These are phyloP conservation scores for Lachnellula arida DNA, from an alignment of 2,329 filamentous ascomycete species.

Conservation along the genomic window DNA sequence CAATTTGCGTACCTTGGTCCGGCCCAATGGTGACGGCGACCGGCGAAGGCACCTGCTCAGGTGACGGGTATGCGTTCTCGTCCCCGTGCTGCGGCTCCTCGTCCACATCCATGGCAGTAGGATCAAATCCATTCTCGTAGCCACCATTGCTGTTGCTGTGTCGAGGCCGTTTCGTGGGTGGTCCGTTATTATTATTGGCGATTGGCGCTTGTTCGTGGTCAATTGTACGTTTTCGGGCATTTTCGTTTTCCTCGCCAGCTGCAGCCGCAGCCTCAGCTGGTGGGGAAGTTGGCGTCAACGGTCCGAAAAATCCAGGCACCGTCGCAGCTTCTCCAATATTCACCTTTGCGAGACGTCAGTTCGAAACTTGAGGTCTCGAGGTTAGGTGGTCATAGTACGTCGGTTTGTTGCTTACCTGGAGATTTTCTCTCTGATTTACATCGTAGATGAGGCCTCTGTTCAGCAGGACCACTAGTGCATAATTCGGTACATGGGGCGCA, in stretches of 20 bases:
- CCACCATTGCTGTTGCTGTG: conserved; percentile 59
- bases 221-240: conserved; percentile 29
- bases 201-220: conserved; percentile 35
- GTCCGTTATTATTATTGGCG: conserved; percentile 53
- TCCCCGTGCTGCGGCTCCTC: conserved; percentile 43
- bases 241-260: conserved; percentile 28
- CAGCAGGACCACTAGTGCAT: conserved; percentile 58
- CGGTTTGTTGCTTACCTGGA: conserved; percentile 25
- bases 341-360: conserved; percentile 12
- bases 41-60: conserved; percentile 47
- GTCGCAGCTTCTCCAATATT: conserved; percentile 14
- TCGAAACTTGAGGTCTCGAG: background rate
- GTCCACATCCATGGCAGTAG: conserved; percentile 49
- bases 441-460: conserved; percentile 61
- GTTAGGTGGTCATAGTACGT: background rate
- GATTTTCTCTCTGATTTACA: conserved; percentile 50
- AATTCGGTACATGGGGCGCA: conserved; percentile 59
- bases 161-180: conserved; percentile 52
- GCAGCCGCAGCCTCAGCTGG: conserved; percentile 9
- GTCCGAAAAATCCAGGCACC: conserved; percentile 30
- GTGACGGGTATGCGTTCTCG: conserved; percentile 62
- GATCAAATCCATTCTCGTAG: conserved; percentile 50
- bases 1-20: conserved; percentile 59
- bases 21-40: conserved; percentile 55
- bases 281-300: conserved; percentile 25